Conservation (phyloP, 108 stramenopile genomes). For the Cyclotella sp. region DNA sequence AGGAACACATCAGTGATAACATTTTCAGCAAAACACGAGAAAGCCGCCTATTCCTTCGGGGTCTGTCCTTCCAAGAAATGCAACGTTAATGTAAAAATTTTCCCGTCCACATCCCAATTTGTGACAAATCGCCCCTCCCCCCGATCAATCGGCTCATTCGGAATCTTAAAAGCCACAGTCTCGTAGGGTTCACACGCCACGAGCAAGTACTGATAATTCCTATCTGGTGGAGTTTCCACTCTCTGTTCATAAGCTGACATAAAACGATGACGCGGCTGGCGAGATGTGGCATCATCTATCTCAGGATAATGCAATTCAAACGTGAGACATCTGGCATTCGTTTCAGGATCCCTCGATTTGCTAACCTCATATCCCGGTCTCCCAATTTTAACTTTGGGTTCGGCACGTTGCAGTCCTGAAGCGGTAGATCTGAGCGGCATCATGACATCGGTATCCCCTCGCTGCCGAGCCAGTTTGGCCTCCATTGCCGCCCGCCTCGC, state of each 20-base stretch:
- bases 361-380: constrained; percentile 99
- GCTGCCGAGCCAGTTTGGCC: constrained; percentile 63
- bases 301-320: constrained; percentile 98
- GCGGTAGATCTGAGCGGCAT: constrained; percentile 30
- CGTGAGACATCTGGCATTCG: constrained; percentile 88
- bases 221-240: constrained; percentile 95
- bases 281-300: constrained; percentile 78
- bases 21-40: background rate
- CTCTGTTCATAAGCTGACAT: constrained; percentile 99
- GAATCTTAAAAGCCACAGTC: constrained; percentile 99
- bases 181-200: constrained; percentile 99
- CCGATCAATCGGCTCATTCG: constrained; percentile 94
- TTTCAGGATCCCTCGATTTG: constrained; percentile 85
- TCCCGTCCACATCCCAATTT: constrained; percentile 92
- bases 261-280: constrained; percentile 99
- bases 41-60: background rate
- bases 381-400: constrained; percentile 89
- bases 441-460: constrained; percentile 61
- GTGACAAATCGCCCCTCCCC: constrained; percentile 93
- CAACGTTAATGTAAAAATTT: constrained; percentile 91
- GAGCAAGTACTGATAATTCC: constrained; percentile 94
- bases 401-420: constrained; percentile 1
- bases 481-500: constrained; percentile 90
- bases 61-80: constrained; percentile 67
- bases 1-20: background rate